Base-by-base conservation (phyloP, 2,329 filamentous ascomycete genomes). In the Fusarium praegraminearum region DNA sequence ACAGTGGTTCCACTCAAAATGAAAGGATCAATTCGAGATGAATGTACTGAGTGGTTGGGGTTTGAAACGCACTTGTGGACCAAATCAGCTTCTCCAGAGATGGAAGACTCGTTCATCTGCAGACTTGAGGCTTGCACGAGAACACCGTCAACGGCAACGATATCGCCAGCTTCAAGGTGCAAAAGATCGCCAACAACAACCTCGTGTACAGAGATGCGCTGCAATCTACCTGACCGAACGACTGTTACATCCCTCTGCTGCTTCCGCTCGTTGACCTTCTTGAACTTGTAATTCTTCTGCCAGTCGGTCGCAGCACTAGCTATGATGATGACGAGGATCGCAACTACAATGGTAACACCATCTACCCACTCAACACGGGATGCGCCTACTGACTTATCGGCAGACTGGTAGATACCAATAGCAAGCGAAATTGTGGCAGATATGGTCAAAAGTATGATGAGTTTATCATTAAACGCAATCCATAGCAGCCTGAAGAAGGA, bases 401-500 rank as follows among this genome's bases (percentile, higher is more conserved):
- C 84, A 2, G 90, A 89, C 74, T 94, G 90, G 73, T 93, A 93
- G 2, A 94, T 86, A 46, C 92, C 92, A 41, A 94, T 86, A 1
- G 88, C 89, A 28, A 94, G 83, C 3, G 92, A 93, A 36, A 94
- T 88, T n/a, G 87, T 83, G 2, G 91, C 92, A 10, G 91, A 91
- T 22, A 89, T 83, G 1, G 90, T 91, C 62, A 93, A 83, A 7
- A 93, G 80, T 57, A 93, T 91, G 54, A 93, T 82, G 13, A 94
- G 89, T 74, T 94, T 94, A 79, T 94, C 92, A 76, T 94, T 93
- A 80, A 93, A 93, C 2, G 91, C 91, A 73, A 93, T 91, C 92
- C 92, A 94, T 67, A 80, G 72, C 52, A 94, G 80, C 74, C 90
- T 84, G 64, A 91, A 82, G 53, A 94, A 89, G 40, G 83, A 89